Evolutionary conservation across 2,329 filamentous ascomycete species (phyloP).

Genomic region (Arthrobotrys musiformis): DNA sequence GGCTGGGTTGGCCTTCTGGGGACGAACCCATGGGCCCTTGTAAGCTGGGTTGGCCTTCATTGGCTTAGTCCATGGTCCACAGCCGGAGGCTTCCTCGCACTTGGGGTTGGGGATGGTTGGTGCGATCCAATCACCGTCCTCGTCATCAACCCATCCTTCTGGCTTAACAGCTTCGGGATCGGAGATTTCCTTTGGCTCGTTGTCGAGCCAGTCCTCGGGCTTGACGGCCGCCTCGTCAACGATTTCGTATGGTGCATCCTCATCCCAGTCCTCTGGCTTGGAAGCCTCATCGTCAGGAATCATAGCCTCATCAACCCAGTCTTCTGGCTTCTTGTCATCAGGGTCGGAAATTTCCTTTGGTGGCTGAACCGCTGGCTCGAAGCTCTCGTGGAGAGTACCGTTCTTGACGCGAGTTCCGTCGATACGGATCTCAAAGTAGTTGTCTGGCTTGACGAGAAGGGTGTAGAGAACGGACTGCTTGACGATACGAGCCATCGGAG

Average conservation of each 20-base stretch:
- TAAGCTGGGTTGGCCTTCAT: slow-evolving; percentile 94
- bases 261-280: slow-evolving; percentile 99
- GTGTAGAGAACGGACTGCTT: slow-evolving; percentile 97
- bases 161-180: slow-evolving; percentile 98
- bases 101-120: slow-evolving; percentile 95
- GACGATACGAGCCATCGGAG: slow-evolving; percentile 85
- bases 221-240: slow-evolving; percentile 89
- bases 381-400: slow-evolving; percentile 93
- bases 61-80: slow-evolving; percentile 90
- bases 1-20: slow-evolving; percentile 92
- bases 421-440: slow-evolving; percentile 91
- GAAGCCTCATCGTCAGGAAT: slow-evolving; percentile 91
- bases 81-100: slow-evolving; percentile 91
- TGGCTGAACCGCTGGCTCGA: slow-evolving; percentile 92
- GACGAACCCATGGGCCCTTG: slow-evolving; percentile 98
- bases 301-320: slow-evolving; percentile 93
- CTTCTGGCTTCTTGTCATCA: slow-evolving; percentile 90
- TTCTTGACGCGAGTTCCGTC: slow-evolving; percentile 89
- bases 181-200: slow-evolving; percentile 82
- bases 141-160: slow-evolving; percentile 99
- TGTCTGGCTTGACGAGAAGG: slow-evolving; percentile 93
- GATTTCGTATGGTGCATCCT: slow-evolving; percentile 96
- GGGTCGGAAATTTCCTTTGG: slow-evolving; percentile 92
- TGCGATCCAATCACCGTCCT: slow-evolving; percentile 96
- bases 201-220: slow-evolving; percentile 95